Percentiles rank a stretch among this genome's conserved stretches.
Evolutionary conservation across 2,329 filamentous ascomycete species (phyloP).

Genomic region (Alternaria gaisen): DNA sequence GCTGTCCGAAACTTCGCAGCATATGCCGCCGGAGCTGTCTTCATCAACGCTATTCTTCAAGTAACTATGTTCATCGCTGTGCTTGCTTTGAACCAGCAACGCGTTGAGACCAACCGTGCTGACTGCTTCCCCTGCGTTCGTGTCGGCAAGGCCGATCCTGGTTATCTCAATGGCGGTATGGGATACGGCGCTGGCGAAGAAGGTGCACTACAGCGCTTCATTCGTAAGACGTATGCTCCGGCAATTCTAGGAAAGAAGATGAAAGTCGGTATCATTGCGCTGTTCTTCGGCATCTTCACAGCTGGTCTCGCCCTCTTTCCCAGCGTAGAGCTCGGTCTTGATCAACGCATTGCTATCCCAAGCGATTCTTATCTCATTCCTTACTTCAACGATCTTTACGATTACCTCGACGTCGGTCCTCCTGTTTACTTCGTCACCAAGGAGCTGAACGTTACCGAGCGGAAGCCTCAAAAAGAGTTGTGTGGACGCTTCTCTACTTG

Average conservation of each 20-base stretch:
- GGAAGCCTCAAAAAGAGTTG: slow-evolving; percentile 80
- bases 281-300: slow-evolving; percentile 89
- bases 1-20: slow-evolving; percentile 97
- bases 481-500: slow-evolving; percentile 94
- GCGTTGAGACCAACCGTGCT: slow-evolving; percentile 86
- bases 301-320: slow-evolving; percentile 86
- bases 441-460: slow-evolving; percentile 78
- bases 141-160: slow-evolving; percentile 75
- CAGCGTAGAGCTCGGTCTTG: slow-evolving; percentile 83
- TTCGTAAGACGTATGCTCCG: slow-evolving; percentile 89
- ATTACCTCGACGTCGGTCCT: slow-evolving; percentile 88
- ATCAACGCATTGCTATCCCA: slow-evolving; percentile 93
- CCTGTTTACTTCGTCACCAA: slow-evolving; percentile 96
- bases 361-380: slow-evolving; percentile 93
- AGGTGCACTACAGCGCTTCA: slow-evolving; percentile 82
- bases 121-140: slow-evolving; percentile 93
- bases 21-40: slow-evolving; percentile 93
- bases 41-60: slow-evolving; percentile 96
- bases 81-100: slow-evolving; percentile 86
- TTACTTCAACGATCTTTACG: slow-evolving; percentile 96
- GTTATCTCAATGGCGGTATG: slow-evolving; percentile 69
- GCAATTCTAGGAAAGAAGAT: slow-evolving; percentile 79
- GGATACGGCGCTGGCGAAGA: slow-evolving; percentile 83
- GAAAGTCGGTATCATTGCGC: slow-evolving; percentile 76
- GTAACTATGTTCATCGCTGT: slow-evolving; percentile 97